Base-by-base conservation (phyloP, 441 rosid genomes). In the Pelargonium citronellum region DNA sequence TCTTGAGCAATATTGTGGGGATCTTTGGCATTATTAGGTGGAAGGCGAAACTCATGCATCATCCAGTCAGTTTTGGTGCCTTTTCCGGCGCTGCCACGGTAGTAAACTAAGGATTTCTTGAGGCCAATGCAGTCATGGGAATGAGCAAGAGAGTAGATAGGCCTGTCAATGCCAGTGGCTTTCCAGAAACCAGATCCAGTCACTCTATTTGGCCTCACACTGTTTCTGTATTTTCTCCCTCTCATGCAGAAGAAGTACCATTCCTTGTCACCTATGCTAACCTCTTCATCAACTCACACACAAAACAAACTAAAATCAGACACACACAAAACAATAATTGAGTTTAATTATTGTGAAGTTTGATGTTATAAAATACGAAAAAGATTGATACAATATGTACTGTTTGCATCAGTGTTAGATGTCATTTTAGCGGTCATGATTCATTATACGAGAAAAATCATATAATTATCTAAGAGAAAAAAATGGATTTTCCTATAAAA, bases 181-280 rank as follows among this genome's bases (percentile, higher is more conserved):
- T 86, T 86, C 90, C 90, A 86, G 47, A 86, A 86, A 5, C 90
- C 90, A 19, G 87, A 83, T n/a, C 82, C 83, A 0, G 90, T 86
- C 7, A 86, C 90, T 57, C 90, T 75, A 34, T 86, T 86, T 0
- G 90, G 90, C 77, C 90, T 77, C 8, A 82, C 44, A 65, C 90
- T 86, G 80, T 86, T 86, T 77, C 85, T 83, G 58, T 86, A 86
- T 68, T 86, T 86, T 44, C 90, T 78, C 51, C 82, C 90, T 65
- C 90, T 83, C 61, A 75, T 72, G 77, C 88, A 80, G 74, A 79
- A 86, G 78, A 86, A 84, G 65, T 84, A 86, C 82, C 87, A 77
- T 71, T 86, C 90, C 16, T 76, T 86, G 13, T 83, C 88, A 12
- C 83, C 88, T 4, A 68, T 77, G 67, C 83, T 74, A 0, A 79